phyloP scores from a whole-genome alignment of 2,329 filamentous ascomycete genomes.

The Rutstroemia sp. region DNA sequence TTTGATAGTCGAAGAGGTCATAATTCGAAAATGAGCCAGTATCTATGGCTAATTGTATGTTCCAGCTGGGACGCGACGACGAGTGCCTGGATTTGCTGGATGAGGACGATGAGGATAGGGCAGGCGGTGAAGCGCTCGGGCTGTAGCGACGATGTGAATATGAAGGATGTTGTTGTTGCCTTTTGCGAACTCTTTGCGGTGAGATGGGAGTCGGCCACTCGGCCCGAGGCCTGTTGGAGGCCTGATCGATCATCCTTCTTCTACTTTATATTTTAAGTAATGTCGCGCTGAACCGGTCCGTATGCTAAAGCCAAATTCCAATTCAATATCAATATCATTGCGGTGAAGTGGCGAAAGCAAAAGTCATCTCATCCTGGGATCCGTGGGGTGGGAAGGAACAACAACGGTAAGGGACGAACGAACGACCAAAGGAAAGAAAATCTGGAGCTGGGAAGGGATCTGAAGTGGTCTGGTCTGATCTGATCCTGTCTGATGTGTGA shows the following conservation, averaged over 20 bases:
- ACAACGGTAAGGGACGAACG: no score
- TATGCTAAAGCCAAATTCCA: background rate
- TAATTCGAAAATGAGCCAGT: background rate
- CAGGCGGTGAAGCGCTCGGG: slow-evolving; percentile 6
- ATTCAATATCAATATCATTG: slow-evolving; percentile 8
- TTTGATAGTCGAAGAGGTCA: slow-evolving; percentile 2
- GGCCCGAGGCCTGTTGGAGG: slow-evolving; percentile 1
- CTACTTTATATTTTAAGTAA: background rate
- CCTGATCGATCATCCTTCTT: slow-evolving; percentile 1
- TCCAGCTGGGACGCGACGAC: slow-evolving; percentile 1
- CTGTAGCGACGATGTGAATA: slow-evolving; percentile 4
- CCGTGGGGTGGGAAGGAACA: background rate
- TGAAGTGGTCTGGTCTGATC: no score
- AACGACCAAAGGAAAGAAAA: no score
- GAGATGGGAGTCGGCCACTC: slow-evolving; percentile 6
- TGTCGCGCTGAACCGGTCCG: background rate
- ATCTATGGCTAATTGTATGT: background rate
- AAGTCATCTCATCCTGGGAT: slow-evolving; percentile 5
- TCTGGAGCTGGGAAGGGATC: no score
- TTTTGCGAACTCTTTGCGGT: slow-evolving; percentile 6
- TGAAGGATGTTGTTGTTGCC: background rate
- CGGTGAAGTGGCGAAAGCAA: slow-evolving; percentile 1
- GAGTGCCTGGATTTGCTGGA: background rate
- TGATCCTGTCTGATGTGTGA: no score
- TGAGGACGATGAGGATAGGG: background rate